Evolutionary conservation across 1,284 basidiomycete species (phyloP).

Genomic region (Leccinum angustisporum): DNA sequence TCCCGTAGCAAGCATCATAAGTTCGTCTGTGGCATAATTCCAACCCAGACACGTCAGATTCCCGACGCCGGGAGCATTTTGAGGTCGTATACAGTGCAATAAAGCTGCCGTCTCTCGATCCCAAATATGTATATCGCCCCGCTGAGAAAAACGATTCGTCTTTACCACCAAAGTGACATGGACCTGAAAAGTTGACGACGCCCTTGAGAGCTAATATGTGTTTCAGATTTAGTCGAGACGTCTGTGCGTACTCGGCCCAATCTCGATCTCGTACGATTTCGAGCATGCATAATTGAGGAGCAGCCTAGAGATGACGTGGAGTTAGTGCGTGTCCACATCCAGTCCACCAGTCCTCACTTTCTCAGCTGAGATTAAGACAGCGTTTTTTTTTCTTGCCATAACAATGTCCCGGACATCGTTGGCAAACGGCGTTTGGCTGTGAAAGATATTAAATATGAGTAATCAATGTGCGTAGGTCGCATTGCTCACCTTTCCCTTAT

Average conservation of each 20-base stretch:
- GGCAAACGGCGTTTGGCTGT: conserved; percentile 47
- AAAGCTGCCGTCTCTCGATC: conserved; percentile 71
- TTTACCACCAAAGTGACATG: conserved; percentile 77
- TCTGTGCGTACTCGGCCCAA: conserved; percentile 35
- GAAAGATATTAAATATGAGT: conserved; percentile 12
- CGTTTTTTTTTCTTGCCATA: conserved; percentile 58
- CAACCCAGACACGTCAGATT: conserved; percentile 67
- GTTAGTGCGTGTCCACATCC: neutral
- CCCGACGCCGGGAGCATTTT: conserved; percentile 43
- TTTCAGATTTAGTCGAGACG: conserved; percentile 51
- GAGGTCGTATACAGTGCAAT: conserved; percentile 63
- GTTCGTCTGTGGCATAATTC: conserved; percentile 64
- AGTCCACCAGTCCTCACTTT: conserved; percentile 44
- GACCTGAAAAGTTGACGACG: conserved; percentile 71
- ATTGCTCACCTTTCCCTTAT: conserved; percentile 18
- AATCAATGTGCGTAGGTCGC: neutral
- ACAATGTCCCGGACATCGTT: conserved; percentile 70
- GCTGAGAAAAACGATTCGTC: conserved; percentile 55
- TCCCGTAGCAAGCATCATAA: conserved; percentile 79
- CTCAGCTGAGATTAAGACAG: conserved; percentile 58
- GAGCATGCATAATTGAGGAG: conserved; percentile 79
- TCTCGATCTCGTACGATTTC: conserved; percentile 58
- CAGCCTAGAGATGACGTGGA: conserved; percentile 45
- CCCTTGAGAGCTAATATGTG: conserved; percentile 74
- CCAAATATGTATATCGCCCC: conserved; percentile 84